Percentiles rank a stretch among this genome's conserved stretches.
Evolutionary conservation across 768 basidiomycete genomes (phyloP).

Genomic region (Hygrophoropsis aurantiaca): DNA sequence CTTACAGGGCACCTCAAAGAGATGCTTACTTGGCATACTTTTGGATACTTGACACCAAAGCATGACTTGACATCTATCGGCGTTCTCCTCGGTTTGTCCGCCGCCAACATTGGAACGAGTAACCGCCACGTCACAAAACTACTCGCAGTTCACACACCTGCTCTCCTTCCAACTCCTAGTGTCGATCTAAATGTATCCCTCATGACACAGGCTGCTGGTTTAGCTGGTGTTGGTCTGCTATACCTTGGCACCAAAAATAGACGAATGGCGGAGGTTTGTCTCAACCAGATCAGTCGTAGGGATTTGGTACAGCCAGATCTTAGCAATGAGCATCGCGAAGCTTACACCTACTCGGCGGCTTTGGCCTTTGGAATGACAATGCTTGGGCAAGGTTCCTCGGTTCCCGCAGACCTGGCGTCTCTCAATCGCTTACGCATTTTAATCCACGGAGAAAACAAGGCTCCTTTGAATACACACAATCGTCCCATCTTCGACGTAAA

Average conservation of each 20-base stretch:
- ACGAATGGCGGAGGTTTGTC: constrained; percentile 89
- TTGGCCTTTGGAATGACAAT: constrained; percentile 96
- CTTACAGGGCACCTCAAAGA: constrained; percentile 87
- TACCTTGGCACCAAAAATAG: constrained; percentile 87
- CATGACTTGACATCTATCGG: constrained; percentile 95
- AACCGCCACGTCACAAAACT: constrained; percentile 90
- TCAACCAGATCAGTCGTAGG: constrained; percentile 77
- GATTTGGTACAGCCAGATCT: constrained; percentile 81
- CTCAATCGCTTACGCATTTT: constrained; percentile 70
- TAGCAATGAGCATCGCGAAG: constrained; percentile 87
- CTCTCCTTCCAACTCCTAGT: constrained; percentile 81
- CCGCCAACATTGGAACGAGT: constrained; percentile 82
- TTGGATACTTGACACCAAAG: constrained; percentile 91
- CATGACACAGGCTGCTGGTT: constrained; percentile 85
- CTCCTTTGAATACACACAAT: constrained; percentile 33
- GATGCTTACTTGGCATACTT: constrained; percentile 94
- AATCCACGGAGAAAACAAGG: constrained; percentile 69
- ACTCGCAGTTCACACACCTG: constrained; percentile 90
- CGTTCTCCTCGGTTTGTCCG: constrained; percentile 88
- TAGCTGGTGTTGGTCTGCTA: constrained; percentile 85
- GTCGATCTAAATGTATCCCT: constrained; percentile 90
- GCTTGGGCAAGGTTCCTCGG: constrained; percentile 80
- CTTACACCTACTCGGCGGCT: constrained; percentile 86
- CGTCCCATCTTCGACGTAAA: constrained; percentile 74
- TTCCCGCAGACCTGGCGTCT: constrained; percentile 74